Conservation (phyloP, 179 eudicot genomes). For the Patellifolia procumbens region DNA sequence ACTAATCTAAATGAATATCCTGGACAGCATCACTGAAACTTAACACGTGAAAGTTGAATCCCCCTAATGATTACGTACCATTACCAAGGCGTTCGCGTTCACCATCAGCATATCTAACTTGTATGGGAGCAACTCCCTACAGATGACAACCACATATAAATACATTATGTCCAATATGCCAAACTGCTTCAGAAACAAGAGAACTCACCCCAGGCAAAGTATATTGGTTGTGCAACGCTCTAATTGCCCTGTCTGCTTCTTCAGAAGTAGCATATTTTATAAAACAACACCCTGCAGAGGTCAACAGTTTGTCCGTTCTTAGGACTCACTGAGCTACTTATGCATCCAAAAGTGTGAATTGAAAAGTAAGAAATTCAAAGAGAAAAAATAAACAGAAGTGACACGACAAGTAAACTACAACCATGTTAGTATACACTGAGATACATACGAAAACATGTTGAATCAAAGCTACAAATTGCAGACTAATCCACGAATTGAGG, state of each 20-base stretch:
- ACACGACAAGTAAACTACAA: neutral
- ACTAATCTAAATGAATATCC: neutral
- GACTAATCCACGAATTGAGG: conserved; percentile 18
- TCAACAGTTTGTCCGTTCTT: conserved; percentile 40
- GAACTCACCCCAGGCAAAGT: conserved; percentile 88
- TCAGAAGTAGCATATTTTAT: conserved; percentile 86
- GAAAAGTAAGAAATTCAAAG: neutral
- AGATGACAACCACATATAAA: conserved; percentile 24
- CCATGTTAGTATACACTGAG: neutral
- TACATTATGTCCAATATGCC: conserved; percentile 6
- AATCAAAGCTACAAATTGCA: conserved; percentile 1
- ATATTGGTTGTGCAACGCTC: conserved; percentile 80
- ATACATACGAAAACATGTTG: neutral
- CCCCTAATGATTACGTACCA: conserved; percentile 33
- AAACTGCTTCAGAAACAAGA: conserved; percentile 20
- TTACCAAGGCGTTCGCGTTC: conserved; percentile 96
- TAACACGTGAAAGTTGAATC: conserved; percentile 14
- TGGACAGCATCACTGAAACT: neutral
- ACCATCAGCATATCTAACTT: conserved; percentile 99
- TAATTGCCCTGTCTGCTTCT: conserved; percentile 94
- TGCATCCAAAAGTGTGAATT: neutral
- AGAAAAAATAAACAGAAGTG: neutral
- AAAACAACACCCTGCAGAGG: conserved; percentile 96
- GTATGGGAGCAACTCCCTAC: conserved; percentile 92
- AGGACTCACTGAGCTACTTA: conserved; percentile 29